Evolutionary conservation across 495 filamentous ascomycete genomes (phyloP), one percentile per base, ranked within the genome.

Genomic region (Penicillium turbatum): DNA sequence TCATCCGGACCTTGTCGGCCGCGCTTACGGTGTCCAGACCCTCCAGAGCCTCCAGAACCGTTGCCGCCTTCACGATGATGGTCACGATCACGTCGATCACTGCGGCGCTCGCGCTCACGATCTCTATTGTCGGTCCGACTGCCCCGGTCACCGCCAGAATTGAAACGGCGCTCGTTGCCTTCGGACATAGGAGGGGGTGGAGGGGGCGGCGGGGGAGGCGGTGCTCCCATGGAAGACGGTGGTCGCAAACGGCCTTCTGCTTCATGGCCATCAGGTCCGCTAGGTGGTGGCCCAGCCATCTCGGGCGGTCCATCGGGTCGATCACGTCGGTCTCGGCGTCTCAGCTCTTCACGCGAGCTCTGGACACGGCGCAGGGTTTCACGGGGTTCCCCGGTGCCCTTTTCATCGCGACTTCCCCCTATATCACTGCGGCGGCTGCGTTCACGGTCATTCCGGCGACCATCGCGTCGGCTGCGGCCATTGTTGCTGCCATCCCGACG

Each of bases 291-390:
- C 15, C 56, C 62, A 9, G 53, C 36, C 17, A 44, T 47, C 2
- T 59, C 61, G 1, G 63, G 13, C 6, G 63, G 53, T 15, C 59
- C 67, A 35, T 57, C 57, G 1, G 56, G 57, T 11, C 60, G 62
- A 30, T 70, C 72, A 6, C 72, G 72, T 35, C 74, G 69, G 17
- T 77, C 74, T 48, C 74, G 69, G n/a, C 70, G 68, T 46, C 72
- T 59, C 32, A 65, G 59, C 36, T 75, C 74, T 31, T 77, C 74
- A 30, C 74, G 72, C 4, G 66, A 56, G 24, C 69, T 65, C 7
- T 64, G 54, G 1, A 60, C 67, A 15, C 72, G 67, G 15, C 74
- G 72, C 19, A 67, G 56, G 9, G 48, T 56, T 44, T 73, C 69
- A 32, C 70, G 67, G 16, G 67, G 62, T 21, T 73, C 70, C 27